Conservation (phyloP, 495 filamentous ascomycete species). For the Symbiotaphrina buchneri region DNA sequence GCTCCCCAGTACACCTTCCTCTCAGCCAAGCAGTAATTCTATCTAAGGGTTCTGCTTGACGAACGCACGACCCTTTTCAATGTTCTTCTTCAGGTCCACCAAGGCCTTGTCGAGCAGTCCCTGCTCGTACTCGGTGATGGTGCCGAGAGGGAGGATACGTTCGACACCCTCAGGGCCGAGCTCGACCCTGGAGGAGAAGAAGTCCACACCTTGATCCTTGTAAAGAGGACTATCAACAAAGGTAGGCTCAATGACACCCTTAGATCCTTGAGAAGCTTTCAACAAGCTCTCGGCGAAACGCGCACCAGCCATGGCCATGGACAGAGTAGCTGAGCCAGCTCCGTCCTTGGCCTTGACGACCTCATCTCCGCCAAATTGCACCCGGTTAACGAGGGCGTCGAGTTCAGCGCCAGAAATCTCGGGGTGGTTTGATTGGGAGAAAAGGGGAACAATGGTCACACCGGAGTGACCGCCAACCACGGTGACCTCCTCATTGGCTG, state of each 20-base stretch:
- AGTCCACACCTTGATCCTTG: constrained; percentile 91
- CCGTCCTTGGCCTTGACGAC: constrained; percentile 98
- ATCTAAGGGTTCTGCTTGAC: constrained; percentile 47
- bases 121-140: constrained; percentile 66
- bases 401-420: constrained; percentile 51
- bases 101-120: constrained; percentile 69
- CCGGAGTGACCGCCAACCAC: constrained; percentile 95
- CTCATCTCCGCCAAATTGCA: constrained; percentile 99
- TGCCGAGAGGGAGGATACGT: constrained; percentile 70
- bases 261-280: constrained; percentile 79
- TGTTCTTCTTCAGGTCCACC: constrained; percentile 75
- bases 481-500: constrained; percentile 75
- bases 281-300: constrained; percentile 91
- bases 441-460: constrained; percentile 91
- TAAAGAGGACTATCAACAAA: constrained; percentile 93
- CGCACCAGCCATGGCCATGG: constrained; percentile 97
- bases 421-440: constrained; percentile 81
- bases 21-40: not conserved
- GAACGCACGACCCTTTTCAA: constrained; percentile 46
- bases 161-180: constrained; percentile 90
- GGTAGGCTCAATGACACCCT: constrained; percentile 86
- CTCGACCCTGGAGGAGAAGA: constrained; percentile 87
- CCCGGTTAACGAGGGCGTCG: constrained; percentile 69
- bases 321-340: constrained; percentile 92
- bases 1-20: too few species aligned